These are phyloP conservation scores for Microdochium nivale DNA, from an alignment of 2,329 filamentous ascomycete genomes.

Conservation along the genomic window DNA sequence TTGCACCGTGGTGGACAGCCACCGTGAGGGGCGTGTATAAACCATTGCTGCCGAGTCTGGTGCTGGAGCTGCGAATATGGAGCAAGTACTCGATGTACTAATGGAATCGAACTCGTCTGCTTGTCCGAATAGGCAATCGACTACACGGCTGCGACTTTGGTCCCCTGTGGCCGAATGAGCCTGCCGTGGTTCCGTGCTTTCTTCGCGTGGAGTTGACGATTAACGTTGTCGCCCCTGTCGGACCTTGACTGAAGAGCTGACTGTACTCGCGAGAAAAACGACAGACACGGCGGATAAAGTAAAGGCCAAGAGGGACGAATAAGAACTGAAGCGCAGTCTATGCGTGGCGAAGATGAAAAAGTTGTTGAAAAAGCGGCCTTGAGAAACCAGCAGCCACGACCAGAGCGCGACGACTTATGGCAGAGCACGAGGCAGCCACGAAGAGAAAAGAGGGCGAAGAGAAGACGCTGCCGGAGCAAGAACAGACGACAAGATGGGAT, in stretches of 20 bases:
- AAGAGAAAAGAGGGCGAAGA: neutral
- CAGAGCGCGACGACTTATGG: neutral
- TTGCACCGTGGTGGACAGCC: constrained; percentile 7
- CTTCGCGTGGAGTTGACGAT: no score
- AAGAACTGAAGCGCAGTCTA: neutral
- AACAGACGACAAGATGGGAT: neutral
- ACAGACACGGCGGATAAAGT: neutral
- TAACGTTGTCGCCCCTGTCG: neutral
- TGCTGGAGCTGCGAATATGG: neutral
- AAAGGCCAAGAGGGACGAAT: no score
- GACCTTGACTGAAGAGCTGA: neutral
- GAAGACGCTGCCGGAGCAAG: neutral
- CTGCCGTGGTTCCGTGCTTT: no score
- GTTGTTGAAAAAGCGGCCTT: neutral
- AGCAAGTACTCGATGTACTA: no score
- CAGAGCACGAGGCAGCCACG: neutral
- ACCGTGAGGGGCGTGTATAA: constrained; percentile 7
- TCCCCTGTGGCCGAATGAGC: no score
- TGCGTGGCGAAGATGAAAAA: neutral
- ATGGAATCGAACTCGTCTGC: no score
- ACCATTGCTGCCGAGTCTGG: constrained; percentile 2
- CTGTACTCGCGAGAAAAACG: neutral
- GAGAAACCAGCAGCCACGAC: neutral
- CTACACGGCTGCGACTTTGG: no score
- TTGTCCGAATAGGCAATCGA: no score